Conservation (phyloP, 192 early-diverging fungal species). For the Coemansia sp. region DNA sequence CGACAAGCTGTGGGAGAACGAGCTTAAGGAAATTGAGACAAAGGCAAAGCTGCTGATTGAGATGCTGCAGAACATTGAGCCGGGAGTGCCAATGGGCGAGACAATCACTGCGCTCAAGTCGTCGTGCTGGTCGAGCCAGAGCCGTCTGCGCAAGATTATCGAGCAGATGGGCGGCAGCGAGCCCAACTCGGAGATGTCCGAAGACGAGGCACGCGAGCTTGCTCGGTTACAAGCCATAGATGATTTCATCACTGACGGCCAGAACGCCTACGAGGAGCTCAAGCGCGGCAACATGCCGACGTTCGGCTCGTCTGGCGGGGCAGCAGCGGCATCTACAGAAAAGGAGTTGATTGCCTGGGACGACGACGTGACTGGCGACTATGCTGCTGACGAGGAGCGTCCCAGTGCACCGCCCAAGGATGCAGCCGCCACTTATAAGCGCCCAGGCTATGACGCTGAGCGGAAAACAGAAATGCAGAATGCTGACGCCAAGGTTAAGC, state of each 20-base stretch:
- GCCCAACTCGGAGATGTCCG: neutral
- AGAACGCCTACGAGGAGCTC: constrained; percentile 30
- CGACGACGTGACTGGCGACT: neutral
- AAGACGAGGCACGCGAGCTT: constrained; percentile 23
- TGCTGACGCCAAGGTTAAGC: constrained; percentile 4
- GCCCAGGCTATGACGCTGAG: constrained; percentile 18
- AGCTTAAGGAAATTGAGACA: constrained; percentile 77
- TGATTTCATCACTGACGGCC: constrained; percentile 38
- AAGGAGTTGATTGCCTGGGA: constrained; percentile 4
- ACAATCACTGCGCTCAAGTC: constrained; percentile 33
- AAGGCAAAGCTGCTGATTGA: constrained; percentile 75
- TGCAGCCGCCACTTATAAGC: constrained; percentile 5
- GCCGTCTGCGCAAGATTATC: constrained; percentile 41
- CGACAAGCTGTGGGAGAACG: constrained; percentile 74
- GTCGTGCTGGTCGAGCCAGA: constrained; percentile 36
- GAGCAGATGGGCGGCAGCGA: constrained; percentile 14
- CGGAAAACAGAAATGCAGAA: constrained; percentile 9
- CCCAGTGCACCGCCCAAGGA: constrained; percentile 10
- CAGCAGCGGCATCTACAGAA: neutral
- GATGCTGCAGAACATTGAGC: constrained; percentile 69
- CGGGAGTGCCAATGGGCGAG: constrained; percentile 52
- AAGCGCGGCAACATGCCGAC: constrained; percentile 25
- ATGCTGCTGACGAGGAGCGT: neutral
- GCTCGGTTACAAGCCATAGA: constrained; percentile 42
- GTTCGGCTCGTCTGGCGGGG: constrained; percentile 5